A percentile compares a stretch with the other conserved stretches of the same genome.
Conservation (phyloP, 2,329 filamentous ascomycete species). For the Dactylellina leptospora region DNA sequence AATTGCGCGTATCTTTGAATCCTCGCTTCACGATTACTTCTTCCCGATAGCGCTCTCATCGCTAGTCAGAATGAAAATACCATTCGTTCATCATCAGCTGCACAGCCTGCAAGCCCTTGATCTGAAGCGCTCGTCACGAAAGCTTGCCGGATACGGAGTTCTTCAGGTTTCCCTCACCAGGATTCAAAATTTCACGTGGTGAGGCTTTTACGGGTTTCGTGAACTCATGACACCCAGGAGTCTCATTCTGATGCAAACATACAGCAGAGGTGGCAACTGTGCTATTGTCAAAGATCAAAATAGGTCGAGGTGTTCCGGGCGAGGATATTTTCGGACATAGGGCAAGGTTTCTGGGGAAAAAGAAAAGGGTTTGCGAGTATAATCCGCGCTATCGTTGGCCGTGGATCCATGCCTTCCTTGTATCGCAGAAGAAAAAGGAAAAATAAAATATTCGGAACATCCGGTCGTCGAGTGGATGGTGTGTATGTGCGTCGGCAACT, state of each 20-base stretch:
- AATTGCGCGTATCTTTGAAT: neutral
- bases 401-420: no score
- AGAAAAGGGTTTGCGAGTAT: neutral
- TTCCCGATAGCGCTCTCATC: no score
- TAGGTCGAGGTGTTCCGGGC: no score
- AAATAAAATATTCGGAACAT: neutral
- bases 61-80: no score
- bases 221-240: neutral
- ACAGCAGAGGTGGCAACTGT: slow-evolving; percentile 5
- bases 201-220: slow-evolving; percentile 13
- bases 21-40: slow-evolving; percentile 2
- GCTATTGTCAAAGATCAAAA: neutral
- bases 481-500: neutral
- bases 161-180: neutral
- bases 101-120: neutral
- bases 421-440: no score
- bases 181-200: slow-evolving; percentile 19
- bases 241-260: slow-evolving; percentile 11
- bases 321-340: no score
- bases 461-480: neutral
- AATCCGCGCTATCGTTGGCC: neutral
- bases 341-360: neutral
- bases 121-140: slow-evolving; percentile 1
- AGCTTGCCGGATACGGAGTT: neutral
- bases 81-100: neutral